Percentiles rank a stretch among this genome's conserved stretches.
Evolutionary conservation across 257 asterid species (phyloP).

Genomic region (Osmanthus fragrans): DNA sequence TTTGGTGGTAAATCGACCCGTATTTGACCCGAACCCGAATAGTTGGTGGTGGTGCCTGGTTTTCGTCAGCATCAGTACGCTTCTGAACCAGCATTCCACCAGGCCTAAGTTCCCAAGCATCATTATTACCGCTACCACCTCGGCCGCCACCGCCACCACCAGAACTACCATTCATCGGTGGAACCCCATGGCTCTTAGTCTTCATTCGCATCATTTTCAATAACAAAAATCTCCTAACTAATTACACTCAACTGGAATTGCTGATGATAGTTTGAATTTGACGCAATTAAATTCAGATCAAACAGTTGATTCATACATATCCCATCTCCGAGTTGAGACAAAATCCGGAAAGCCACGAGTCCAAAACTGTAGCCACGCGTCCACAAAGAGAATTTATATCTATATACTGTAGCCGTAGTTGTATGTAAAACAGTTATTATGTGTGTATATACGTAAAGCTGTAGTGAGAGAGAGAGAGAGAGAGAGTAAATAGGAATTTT

Average conservation of each 20-base stretch:
- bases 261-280: constrained; percentile 28
- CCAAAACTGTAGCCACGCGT: constrained; percentile 33
- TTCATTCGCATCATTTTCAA: constrained; percentile 72
- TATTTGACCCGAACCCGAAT: constrained; percentile 86
- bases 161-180: constrained; percentile 31
- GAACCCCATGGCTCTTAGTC: constrained; percentile 33
- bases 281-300: constrained; percentile 4
- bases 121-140: constrained; percentile 26
- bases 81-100: constrained; percentile 95
- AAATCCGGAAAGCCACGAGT: constrained; percentile 13
- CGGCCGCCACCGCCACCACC: constrained; percentile 13
- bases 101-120: constrained; percentile 76
- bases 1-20: constrained; percentile 72
- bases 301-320: background rate
- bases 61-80: constrained; percentile 55
- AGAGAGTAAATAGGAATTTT: background rate
- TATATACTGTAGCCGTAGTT: background rate
- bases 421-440: background rate
- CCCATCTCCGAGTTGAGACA: constrained; percentile 26
- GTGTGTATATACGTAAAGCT: background rate
- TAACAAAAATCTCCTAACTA: background rate
- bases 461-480: background rate
- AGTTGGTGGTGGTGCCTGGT: constrained; percentile 49
- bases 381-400: constrained; percentile 13
- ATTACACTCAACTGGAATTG: constrained; percentile 25